Evolutionary conservation across 495 filamentous ascomycete species (phyloP).

Genomic region (Alectoria sarmentosa): DNA sequence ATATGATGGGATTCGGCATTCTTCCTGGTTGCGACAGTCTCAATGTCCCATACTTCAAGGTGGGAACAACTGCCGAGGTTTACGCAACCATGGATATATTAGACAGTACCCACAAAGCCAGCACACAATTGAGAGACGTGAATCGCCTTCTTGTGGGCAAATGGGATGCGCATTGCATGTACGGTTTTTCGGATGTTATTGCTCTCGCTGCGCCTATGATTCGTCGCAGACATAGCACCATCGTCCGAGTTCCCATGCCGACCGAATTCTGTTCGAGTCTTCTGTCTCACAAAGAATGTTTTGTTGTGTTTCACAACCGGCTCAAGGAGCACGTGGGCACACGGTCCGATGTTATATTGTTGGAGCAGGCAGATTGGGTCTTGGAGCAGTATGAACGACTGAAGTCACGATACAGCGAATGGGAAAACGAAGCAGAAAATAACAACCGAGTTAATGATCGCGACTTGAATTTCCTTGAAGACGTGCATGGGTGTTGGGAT

Average conservation of each 20-base stretch:
- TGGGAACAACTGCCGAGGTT: not conserved
- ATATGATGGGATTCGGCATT: not conserved
- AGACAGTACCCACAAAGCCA: not conserved
- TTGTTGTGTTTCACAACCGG: conserved; percentile 14
- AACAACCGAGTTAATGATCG: not conserved
- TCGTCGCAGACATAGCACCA: conserved; percentile 9
- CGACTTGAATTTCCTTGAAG: not conserved
- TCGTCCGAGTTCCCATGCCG: conserved; percentile 11
- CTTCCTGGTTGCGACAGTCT: not conserved
- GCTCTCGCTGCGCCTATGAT: conserved; percentile 16
- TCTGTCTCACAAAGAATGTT: conserved; percentile 16
- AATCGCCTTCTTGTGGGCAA: not conserved
- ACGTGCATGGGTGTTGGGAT: not conserved
- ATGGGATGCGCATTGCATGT: conserved; percentile 8
- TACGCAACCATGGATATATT: not conserved
- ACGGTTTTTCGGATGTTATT: conserved; percentile 18
- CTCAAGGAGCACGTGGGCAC: not conserved
- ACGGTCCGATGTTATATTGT: not conserved
- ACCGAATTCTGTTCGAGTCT: conserved; percentile 13
- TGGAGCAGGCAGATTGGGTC: not conserved
- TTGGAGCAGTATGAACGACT: not conserved
- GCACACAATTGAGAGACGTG: not conserved
- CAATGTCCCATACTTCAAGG: not conserved
- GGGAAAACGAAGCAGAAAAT: not conserved
- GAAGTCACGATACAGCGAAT: not conserved